Base-by-base conservation (phyloP, 2,329 filamentous ascomycete species). In the Cladosporium austrohemisphaericum region DNA sequence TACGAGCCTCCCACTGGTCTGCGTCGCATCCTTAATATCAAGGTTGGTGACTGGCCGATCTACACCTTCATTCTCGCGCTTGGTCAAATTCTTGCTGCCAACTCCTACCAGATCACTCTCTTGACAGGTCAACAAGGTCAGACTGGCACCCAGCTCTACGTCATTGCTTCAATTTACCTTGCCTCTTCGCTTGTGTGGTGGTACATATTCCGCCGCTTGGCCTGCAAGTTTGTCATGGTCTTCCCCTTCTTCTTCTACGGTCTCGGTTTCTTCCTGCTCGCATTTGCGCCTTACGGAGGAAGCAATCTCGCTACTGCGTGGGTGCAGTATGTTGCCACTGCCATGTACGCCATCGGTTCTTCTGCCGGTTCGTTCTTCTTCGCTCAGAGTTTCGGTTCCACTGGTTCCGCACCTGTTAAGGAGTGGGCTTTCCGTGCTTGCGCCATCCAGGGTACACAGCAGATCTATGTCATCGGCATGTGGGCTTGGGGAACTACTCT, bases 31-130 rank as follows among this genome's bases (percentile, higher is more conserved):
- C 74, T 83, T 66, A 72, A 78, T 52, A 68, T 75, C 46, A 76
- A 77, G 22, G 64, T 82, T 48, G 76, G 76, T 10, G 78, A 81
- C 56, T 83, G 74, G 70, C 81, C 81, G 0, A 60, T 83, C 5
- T 84, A 84, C 61, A 76, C 78, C 3, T 72, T 84, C 52, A 71
- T 84, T 38, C 73, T 84, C 14, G 79, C 79, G 7, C 70, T 83
- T 28, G 78, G 79, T 18, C 81, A 84, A 58, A 79, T 84, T 52
- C 77, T 84, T 41, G 79, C 81, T 1, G 78, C 80, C 50, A 84
- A 83, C 64, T 84, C 80, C 0, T 84, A 84, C 65, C 83, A 85
- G 60, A 80, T 85, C 59, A 83, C 81, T 0, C 71, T 86, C n/a
- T 71, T 86, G 16, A 81, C 80, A 0, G 83, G 82, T 14, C 76